A percentile compares a stretch with the other conserved stretches of the same genome.
phyloP scores from a whole-genome alignment of 2,329 filamentous ascomycete genomes.

The Mycosphaerella arachidis region DNA sequence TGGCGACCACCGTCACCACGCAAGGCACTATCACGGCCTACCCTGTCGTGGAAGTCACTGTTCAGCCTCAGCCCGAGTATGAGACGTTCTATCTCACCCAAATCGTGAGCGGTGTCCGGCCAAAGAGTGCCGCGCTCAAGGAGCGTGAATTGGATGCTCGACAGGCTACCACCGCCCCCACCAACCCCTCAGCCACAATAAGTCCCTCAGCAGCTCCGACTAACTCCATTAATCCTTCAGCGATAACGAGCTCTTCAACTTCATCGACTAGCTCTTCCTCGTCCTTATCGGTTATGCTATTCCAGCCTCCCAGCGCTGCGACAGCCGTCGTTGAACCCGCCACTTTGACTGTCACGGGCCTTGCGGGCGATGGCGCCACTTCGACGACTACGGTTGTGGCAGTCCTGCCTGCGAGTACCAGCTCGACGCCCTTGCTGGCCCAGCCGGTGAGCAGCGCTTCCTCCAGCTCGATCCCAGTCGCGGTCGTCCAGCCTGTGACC shows the following conservation, averaged over 20 bases:
- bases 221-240: not conserved
- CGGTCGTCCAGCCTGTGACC: not conserved
- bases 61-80: not conserved
- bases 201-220: no score
- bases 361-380: not conserved
- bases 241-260: not conserved
- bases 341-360: no score
- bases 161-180: not conserved
- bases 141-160: not conserved
- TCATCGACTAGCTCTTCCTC: not conserved
- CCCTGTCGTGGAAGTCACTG: constrained; percentile 2
- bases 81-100: not conserved
- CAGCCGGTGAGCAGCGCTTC: not conserved
- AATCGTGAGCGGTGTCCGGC: not conserved
- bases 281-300: not conserved
- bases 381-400: not conserved
- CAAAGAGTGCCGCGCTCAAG: not conserved
- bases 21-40: not conserved
- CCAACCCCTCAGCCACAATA: no score
- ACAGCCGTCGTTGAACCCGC: no score
- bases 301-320: no score
- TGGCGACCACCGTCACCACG: not conserved
- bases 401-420: not conserved
- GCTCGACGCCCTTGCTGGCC: not conserved
- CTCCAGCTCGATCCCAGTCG: not conserved